Percentiles rank a stretch among this genome's conserved stretches.
Conservation (phyloP, 805 yeast genomes). For the Wickerhamomyces ciferrii region DNA sequence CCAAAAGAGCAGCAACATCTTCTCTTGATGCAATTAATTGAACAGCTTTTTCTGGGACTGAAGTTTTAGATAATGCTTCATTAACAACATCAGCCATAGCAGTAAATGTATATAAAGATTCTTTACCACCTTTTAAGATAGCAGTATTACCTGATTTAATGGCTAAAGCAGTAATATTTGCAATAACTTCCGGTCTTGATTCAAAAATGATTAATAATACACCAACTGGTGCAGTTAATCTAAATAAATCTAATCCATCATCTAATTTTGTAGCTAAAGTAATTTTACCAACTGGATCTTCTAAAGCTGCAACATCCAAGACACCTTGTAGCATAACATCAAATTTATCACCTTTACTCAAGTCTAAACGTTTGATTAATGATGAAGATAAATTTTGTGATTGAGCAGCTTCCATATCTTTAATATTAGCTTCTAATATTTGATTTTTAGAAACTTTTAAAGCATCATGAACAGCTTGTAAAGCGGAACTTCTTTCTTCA, state of each 20-base stretch:
- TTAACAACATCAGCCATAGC: conserved; percentile 73
- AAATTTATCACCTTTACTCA: conserved; percentile 76
- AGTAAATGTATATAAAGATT: conserved; percentile 77
- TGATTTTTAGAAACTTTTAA: conserved; percentile 51
- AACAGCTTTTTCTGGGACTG: conserved; percentile 75
- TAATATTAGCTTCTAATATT: conserved; percentile 66
- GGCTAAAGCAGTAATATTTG: conserved; percentile 93
- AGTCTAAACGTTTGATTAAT: conserved; percentile 77
- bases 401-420: conserved; percentile 70
- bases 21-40: conserved; percentile 87
- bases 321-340: conserved; percentile 95
- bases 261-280: conserved; percentile 82
- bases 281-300: conserved; percentile 89
- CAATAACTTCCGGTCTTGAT: conserved; percentile 97
- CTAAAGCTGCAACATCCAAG: conserved; percentile 80
- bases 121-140: conserved; percentile 96
- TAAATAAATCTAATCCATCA: conserved; percentile 77
- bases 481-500: conserved; percentile 67
- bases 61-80: conserved; percentile 50
- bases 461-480: conserved; percentile 67
- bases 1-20: conserved; percentile 78
- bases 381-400: conserved; percentile 60
- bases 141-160: conserved; percentile 97
- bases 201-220: conserved; percentile 90
- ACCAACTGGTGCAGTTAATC: conserved; percentile 93